Evolutionary conservation across 768 basidiomycete genomes (phyloP), one percentile per base, ranked within the genome.

Genomic region (Boletus barrowsii): DNA sequence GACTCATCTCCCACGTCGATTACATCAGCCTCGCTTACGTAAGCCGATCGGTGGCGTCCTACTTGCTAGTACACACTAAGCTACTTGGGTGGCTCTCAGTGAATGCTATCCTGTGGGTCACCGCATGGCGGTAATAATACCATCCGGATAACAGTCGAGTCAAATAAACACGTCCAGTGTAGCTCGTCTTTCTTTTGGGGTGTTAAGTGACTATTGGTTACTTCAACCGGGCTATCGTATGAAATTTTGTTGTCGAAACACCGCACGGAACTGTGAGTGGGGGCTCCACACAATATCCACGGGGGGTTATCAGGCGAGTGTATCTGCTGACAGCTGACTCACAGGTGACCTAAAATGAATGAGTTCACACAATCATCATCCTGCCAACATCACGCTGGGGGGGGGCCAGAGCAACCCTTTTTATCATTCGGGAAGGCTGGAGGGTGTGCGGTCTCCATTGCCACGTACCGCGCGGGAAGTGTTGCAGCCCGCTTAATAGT

Each of bases 1-100:
- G 11, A 41, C 51, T 1, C 14, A 33, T n/a, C 36, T 67, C 62
- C 51, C 57, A 62, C 55, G 54, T 18, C 2, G 46, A 61, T 65
- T 65, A 65, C 53, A 10, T 64, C 61, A 64, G 63, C 62, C 18
- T 32, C 14, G 8, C 8, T 29, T 29, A 22, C 22, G 22, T 22
- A 9, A 8, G 9, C 8, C 8, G 29, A 29, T 29, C 29, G 29
- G 29, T 29, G 29, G 29, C 29, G 29, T 9, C 8, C 9, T 29
- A 29, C 29, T 29, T 29, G 8, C 29, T 29, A 10, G 29, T 8
- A 29, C 33, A 33, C 3, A 10, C 32, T n/a, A n/a, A n/a, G n/a
- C 32, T 32, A 11, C 32, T 32, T 3, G 32, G 11, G 9, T 9
- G 32, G 32, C 9, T 9, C 8, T 32, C 11, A 11, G 32, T 13